A percentile compares a stretch with the other conserved stretches of the same genome.
Conservation (phyloP, 257 asterid genomes). For the Anisodus acutangulus region DNA sequence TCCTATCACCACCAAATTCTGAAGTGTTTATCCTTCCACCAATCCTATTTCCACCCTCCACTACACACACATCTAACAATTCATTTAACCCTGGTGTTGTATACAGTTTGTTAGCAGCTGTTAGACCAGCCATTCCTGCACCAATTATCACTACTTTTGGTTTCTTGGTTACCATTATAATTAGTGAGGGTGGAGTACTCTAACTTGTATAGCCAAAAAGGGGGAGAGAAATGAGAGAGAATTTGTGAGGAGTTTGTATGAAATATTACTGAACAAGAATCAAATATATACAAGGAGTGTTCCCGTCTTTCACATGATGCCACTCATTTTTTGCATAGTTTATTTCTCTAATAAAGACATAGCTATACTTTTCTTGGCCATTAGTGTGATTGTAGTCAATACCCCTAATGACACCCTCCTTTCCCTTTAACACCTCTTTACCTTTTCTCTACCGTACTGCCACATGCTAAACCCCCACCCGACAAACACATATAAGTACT, state of each 20-base stretch:
- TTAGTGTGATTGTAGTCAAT: background rate
- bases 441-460: slow-evolving; percentile 9
- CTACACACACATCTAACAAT: slow-evolving; percentile 58
- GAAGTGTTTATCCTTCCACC: slow-evolving; percentile 79
- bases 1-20: slow-evolving; percentile 71
- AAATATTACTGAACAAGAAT: slow-evolving; percentile 22
- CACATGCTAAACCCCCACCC: background rate
- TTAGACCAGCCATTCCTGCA: slow-evolving; percentile 90
- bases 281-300: slow-evolving; percentile 30
- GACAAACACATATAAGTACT: too few species aligned
- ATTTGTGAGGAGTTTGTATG: slow-evolving; percentile 32
- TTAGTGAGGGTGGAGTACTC: too few species aligned
- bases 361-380: slow-evolving; percentile 39
- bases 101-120: slow-evolving; percentile 80
- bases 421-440: too few species aligned
- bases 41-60: slow-evolving; percentile 72
- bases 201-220: too few species aligned
- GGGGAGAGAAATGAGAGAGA: background rate
- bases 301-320: background rate
- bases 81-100: slow-evolving; percentile 32
- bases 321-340: background rate
- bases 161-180: slow-evolving; percentile 55
- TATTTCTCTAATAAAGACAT: slow-evolving; percentile 38
- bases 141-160: slow-evolving; percentile 78
- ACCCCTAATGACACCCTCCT: background rate